A percentile compares a stretch with the other conserved stretches of the same genome.
phyloP scores from a whole-genome alignment of 2,329 filamentous ascomycete genomes.

The Fusarium sp. region DNA sequence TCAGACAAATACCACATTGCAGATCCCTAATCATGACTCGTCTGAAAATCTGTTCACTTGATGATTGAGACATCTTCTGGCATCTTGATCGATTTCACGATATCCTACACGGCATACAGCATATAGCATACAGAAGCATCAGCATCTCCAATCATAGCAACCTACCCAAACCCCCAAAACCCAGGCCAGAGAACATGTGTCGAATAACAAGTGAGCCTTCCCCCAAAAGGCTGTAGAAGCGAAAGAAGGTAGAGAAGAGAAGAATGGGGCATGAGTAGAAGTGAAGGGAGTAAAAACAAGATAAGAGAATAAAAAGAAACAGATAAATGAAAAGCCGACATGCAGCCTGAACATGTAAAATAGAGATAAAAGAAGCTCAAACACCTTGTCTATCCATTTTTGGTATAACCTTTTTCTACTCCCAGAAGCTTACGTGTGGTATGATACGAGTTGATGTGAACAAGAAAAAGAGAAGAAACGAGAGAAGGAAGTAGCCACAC shows the following conservation, averaged over 20 bases:
- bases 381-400: constrained; percentile 47
- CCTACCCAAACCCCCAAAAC: background rate
- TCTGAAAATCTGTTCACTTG: background rate
- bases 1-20: background rate
- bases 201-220: constrained; percentile 5
- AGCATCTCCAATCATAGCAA: background rate
- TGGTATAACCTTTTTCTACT: constrained; percentile 47
- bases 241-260: background rate
- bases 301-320: background rate
- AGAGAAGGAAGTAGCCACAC: constrained; percentile 27
- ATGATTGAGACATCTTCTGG: background rate
- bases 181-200: background rate
- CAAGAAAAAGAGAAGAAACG: constrained; percentile 7
- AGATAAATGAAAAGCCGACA: background rate
- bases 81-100: background rate
- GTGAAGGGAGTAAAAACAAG: background rate
- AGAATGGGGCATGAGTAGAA: background rate
- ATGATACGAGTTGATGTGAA: constrained; percentile 29
- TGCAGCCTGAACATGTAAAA: constrained; percentile 6
- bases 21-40: background rate
- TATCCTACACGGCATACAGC: background rate
- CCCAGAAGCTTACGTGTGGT: constrained; percentile 44
- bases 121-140: background rate
- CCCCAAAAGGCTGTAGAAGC: background rate
- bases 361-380: constrained; percentile 27